These are phyloP conservation scores for Boletus rubropictus DNA, from an alignment of 768 basidiomycete genomes.

Conservation along the genomic window DNA sequence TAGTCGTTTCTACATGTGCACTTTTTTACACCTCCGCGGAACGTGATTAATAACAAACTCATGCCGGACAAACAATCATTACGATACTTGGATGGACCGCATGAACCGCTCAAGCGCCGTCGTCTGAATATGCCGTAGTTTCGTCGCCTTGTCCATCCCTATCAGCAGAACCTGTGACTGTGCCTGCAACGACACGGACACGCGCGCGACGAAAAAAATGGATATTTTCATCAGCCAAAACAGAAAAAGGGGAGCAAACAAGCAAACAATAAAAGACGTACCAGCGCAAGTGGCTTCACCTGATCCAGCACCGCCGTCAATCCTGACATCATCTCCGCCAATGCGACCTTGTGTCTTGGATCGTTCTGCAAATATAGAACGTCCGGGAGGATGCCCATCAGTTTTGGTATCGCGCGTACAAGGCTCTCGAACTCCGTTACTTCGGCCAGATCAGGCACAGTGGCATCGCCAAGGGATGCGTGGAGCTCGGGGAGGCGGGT, in stretches of 20 bases:
- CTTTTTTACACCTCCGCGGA: neutral
- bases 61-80: slow-evolving; percentile 5
- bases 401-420: slow-evolving; percentile 51
- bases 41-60: slow-evolving; percentile 12
- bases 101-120: slow-evolving; percentile 61
- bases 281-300: slow-evolving; percentile 54
- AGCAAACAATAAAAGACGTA: slow-evolving; percentile 30
- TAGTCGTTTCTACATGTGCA: no score
- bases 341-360: slow-evolving; percentile 60
- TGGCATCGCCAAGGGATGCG: slow-evolving; percentile 38
- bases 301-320: slow-evolving; percentile 56
- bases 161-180: slow-evolving; percentile 42
- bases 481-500: slow-evolving; percentile 53
- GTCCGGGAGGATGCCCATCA: slow-evolving; percentile 66
- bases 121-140: slow-evolving; percentile 58
- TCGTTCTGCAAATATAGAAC: slow-evolving; percentile 54
- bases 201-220: neutral
- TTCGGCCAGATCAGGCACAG: slow-evolving; percentile 42
- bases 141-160: slow-evolving; percentile 52
- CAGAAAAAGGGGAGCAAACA: neutral
- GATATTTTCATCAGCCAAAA: neutral
- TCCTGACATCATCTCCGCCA: slow-evolving; percentile 67
- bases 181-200: slow-evolving; percentile 14
- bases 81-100: slow-evolving; percentile 43
- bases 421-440: slow-evolving; percentile 56